Base-by-base conservation (phyloP, 176 grass and related monocot species). In the Phyllostachys edulis region DNA sequence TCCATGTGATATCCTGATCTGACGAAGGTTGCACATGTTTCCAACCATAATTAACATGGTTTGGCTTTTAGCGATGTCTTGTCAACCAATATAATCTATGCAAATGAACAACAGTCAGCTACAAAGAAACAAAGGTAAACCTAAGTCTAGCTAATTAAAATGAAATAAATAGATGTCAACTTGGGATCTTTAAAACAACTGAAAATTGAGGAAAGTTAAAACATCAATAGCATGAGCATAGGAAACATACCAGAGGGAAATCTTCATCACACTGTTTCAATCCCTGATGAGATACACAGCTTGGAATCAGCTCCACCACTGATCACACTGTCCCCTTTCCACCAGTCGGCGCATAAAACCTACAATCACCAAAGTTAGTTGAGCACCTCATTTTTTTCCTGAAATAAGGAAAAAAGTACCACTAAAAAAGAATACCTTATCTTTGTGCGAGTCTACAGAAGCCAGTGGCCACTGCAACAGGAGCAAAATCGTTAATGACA, bases 301-400 rank as follows among this genome's bases (percentile, higher is more conserved):
- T 98, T 98, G 39, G 93, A 93, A 90, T 98, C 96, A 88, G 91
- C 91, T 87, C 93, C 96, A n/a, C 96, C 96, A 85, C 96, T 98
- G 65, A 92, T 86, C 27, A 98, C 63, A 23, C 80, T 90, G 77
- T 90, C 74, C 39, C 87, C 85, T 89, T 93, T 98, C 96, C 96
- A 98, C 96, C 93, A 98, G 85, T 98, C 93, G 0, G 89, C 87
- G 72, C 91, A 95, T 66, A 98, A 84, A 84, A 94, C 93, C 90
- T 95, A 56, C 38, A 90, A 57, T 36, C 71, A 69, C 38, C 27
- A 44, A 65, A 60, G 70, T 7, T 78, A 82, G 9, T 2, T 56
- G 36, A 55, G 42, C 16, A 68, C 37, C 17, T 77, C 49, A 52
- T 17, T 10, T 49, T 49, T 27, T 41, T 2, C 16, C 3, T 44